Base-by-base conservation (phyloP, 352 stramenopile genomes). In the Globisporangium radiosum region DNA sequence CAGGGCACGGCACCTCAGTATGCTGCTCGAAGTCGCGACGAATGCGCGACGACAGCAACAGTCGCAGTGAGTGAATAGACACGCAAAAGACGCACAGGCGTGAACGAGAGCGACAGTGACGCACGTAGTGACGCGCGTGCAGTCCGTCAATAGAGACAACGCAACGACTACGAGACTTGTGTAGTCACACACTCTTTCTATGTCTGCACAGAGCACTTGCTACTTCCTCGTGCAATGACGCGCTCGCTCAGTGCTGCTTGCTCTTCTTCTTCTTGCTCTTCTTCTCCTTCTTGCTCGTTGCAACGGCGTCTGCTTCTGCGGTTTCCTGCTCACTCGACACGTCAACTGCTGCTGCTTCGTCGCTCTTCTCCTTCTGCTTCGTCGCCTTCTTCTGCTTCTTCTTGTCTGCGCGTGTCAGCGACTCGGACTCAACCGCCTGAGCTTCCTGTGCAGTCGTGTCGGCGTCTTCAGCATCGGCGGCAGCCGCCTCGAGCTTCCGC, bases 1-100 rank as follows among this genome's bases (percentile, higher is more conserved):
- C 42, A 75, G 81, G 25, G 66, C 73, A 39, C 68, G 80, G 59
- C 73, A 88, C 57, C 57, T 91, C 54, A 87, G 75, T 42, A 85
- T 85, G 70, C 54, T 87, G 47, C 71, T 91, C 57, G 81, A 91
- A 61, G 76, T 91, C 15, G 81, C 78, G 17, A 83, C 66, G 47
- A 75, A 72, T 38, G 66, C 60, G 7, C 60, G 56, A 3, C 54
- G 49, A 6, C 45, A 61, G 17, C 54, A 62, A 15, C 25, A 33
- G 36, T 19, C 54, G 36, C n/a, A 45, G 42, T 13, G 44, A 49
- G 8, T 52, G 47, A 13, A 52, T 52, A 33, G 47, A 7, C 13
- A 39, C 47, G 13, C 47, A 15, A 52, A 2, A 33, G 25, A 33
- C 25, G 25, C 25, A 33, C 25, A 33, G 25, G 3, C 3, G 25